Evolutionary conservation across 2,329 filamentous ascomycete genomes (phyloP).

Genomic region (Blastomyces gilchristii): DNA sequence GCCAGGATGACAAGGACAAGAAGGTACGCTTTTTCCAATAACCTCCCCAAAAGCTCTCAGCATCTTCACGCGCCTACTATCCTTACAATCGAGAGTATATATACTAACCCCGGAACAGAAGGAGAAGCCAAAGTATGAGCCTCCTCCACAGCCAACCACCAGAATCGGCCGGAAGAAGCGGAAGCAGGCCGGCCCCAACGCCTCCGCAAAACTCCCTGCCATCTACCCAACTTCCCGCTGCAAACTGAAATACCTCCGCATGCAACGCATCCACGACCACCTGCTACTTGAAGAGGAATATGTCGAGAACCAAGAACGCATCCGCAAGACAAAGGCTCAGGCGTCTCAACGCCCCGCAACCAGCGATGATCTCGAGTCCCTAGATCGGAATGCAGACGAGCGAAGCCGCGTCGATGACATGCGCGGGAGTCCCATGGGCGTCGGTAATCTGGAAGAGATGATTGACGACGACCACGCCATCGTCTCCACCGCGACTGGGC

Average conservation of each 20-base stretch:
- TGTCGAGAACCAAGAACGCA: conserved; percentile 94
- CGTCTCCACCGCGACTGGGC: conserved; percentile 91
- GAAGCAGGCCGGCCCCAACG: conserved; percentile 84
- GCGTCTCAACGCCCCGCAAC: conserved; percentile 52
- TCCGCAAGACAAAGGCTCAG: conserved; percentile 82
- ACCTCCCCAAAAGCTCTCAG: background rate
- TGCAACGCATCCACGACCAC: conserved; percentile 98
- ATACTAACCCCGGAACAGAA: conserved; percentile 50
- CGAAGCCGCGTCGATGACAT: conserved; percentile 93
- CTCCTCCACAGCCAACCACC: conserved; percentile 90
- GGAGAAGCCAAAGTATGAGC: conserved; percentile 99
- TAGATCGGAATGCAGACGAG: conserved; percentile 89
- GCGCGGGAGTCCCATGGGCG: conserved; percentile 96
- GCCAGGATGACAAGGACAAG: conserved; percentile 82
- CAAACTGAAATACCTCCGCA: conserved; percentile 90
- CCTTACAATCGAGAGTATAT: conserved; percentile 4
- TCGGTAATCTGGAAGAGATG: conserved; percentile 94
- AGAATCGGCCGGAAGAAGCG: conserved; percentile 98
- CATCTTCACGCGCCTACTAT: background rate
- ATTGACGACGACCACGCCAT: conserved; percentile 99
- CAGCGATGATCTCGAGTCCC: conserved; percentile 58
- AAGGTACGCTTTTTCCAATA: conserved; percentile 51
- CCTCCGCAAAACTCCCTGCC: conserved; percentile 85
- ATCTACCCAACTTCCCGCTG: conserved; percentile 94
- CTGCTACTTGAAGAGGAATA: conserved; percentile 95